These are phyloP conservation scores for Lactarius hengduanensis DNA, from an alignment of 768 basidiomycete species.

Conservation along the genomic window DNA sequence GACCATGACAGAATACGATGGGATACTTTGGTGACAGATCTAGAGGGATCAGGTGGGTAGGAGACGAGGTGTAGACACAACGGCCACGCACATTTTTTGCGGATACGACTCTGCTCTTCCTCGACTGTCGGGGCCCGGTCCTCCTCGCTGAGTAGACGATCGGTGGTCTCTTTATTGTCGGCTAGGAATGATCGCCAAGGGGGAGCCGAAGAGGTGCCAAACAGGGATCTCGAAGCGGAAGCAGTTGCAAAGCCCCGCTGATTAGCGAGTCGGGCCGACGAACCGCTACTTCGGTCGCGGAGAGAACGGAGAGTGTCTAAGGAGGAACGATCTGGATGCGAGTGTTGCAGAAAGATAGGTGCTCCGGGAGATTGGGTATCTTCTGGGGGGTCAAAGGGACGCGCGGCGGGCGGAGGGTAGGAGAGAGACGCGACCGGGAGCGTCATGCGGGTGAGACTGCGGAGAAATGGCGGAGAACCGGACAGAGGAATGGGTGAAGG, in stretches of 20 bases:
- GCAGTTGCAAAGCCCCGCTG: conserved; percentile 13
- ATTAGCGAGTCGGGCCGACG: conserved; percentile 31
- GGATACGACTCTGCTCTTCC: conserved; percentile 46
- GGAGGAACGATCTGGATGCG: conserved; percentile 48
- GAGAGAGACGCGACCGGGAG: conserved; percentile 64
- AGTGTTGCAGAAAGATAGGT: conserved; percentile 38
- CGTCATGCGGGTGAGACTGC: conserved; percentile 56
- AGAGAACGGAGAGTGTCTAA: conserved; percentile 57
- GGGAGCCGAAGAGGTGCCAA: conserved; percentile 31
- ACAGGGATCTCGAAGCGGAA: conserved; percentile 1
- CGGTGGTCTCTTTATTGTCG: conserved; percentile 47
- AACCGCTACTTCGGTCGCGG: conserved; percentile 32
- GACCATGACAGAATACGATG: conserved; percentile 92
- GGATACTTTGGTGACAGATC: conserved; percentile 81
- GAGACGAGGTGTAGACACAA: not conserved
- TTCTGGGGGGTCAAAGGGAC: conserved; percentile 30
- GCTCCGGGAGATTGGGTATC: conserved; percentile 36
- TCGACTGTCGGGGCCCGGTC: conserved; percentile 51
- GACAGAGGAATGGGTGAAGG: conserved; percentile 42
- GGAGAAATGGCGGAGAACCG: conserved; percentile 52
- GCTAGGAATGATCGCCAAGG: conserved; percentile 49
- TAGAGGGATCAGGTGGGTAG: conserved; percentile 34
- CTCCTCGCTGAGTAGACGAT: conserved; percentile 49
- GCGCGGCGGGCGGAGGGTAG: conserved; percentile 30
- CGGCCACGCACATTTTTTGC: conserved; percentile 57